Base-by-base conservation (phyloP, 805 yeast genomes). In the Kodamaea fukazawae region DNA sequence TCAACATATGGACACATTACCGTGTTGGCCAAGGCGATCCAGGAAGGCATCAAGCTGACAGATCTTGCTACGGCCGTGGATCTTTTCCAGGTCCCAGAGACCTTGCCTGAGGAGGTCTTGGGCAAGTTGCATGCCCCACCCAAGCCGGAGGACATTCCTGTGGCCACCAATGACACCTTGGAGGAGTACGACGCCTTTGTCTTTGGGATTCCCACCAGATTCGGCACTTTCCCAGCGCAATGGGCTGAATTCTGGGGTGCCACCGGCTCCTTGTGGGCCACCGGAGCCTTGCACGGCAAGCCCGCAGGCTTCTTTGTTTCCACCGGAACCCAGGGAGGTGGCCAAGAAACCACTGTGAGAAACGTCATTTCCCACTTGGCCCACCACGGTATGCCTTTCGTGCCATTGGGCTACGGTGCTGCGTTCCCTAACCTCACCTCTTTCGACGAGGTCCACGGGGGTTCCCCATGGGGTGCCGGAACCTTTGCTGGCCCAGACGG, bases 401-500 rank as follows among this genome's bases (percentile, higher is more conserved):
- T 86, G 34, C 95, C 95, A 45, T 70, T 86, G 50, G 95, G 95
- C 45, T 86, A 80, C 67, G 75, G 71, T 46, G 60, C 69, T 45
- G 67, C 75, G 4, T 81, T 81, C 61, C 72, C 74, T 8, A 72
- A 73, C 49, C 54, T 81, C 47, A 63, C 84, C 31, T 71, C 71
- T 62, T 54, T 81, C 32, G 76, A 72, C 3, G 88, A 84, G 65
- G 72, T 78, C 36, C 95, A 83, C 58, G 95, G 95, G 48, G 86
- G 85, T 41, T 76, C 89, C 15, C 78, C 95, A 33, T 87, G 89
- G 88, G 96, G 95, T 60, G 84, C 95, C 25, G 95, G 95, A 50
- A 67, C 86, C 28, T 70, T 74, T 54, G 89, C 95, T 22, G 86
- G 79, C 36, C 70, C 74, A 37, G 91, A 83, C 56, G 95, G 95